These are phyloP conservation scores for Boletus huronensis DNA, from an alignment of 768 basidiomycete genomes.

Conservation along the genomic window DNA sequence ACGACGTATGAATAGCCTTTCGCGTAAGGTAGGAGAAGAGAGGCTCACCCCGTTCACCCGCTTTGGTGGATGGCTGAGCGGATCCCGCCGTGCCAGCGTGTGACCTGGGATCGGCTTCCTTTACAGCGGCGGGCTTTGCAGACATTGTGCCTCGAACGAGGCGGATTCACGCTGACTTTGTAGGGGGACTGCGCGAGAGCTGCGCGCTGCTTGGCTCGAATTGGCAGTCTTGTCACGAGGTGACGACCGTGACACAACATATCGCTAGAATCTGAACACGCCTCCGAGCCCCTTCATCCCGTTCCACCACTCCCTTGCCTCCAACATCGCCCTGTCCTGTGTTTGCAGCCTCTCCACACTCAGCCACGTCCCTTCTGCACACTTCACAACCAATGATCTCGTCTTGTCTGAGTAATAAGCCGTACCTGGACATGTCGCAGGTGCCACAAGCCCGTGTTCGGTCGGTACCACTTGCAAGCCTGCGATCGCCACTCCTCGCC, in stretches of 20 bases:
- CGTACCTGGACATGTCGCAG: conserved; percentile 33
- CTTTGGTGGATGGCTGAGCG: conserved; percentile 17
- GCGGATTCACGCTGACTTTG: conserved; percentile 13
- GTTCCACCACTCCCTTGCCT: conserved; percentile 77
- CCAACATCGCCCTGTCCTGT: conserved; percentile 52
- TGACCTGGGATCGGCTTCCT: conserved; percentile 19
- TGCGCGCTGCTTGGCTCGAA: conserved; percentile 1
- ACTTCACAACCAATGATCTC: conserved; percentile 49
- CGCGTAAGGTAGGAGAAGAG: not conserved
- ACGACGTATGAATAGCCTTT: not conserved
- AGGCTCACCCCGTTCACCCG: conserved; percentile 32
- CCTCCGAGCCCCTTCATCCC: conserved; percentile 44
- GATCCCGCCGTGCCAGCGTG: conserved; percentile 7
- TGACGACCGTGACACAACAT: conserved; percentile 15
- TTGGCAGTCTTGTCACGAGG: conserved; percentile 16
- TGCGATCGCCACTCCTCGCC: conserved; percentile 22
- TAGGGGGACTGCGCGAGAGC: not conserved
- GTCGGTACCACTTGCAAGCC: conserved; percentile 14
- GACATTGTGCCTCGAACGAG: conserved; percentile 20
- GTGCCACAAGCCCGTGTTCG: not conserved
- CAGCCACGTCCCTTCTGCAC: conserved; percentile 50
- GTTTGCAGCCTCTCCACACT: conserved; percentile 57
- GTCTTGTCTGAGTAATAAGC: conserved; percentile 41
- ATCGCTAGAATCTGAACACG: conserved; percentile 6
- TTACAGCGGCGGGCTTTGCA: conserved; percentile 11